phyloP scores from a whole-genome alignment of 2,329 filamentous ascomycete genomes.

The Nectriaceae sp. region DNA sequence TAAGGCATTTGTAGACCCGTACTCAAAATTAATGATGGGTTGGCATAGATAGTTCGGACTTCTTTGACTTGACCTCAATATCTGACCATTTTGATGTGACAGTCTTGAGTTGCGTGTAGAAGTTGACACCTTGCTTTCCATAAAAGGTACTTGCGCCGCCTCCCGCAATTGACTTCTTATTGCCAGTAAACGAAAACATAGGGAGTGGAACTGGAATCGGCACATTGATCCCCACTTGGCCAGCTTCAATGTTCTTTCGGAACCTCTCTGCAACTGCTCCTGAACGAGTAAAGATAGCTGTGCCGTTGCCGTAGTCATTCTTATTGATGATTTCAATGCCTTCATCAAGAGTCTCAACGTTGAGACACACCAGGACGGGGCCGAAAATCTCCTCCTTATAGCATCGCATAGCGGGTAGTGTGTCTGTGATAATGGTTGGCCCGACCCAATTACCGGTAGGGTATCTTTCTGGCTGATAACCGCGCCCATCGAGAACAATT shows the following conservation, averaged over 20 bases:
- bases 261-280: slow-evolving; percentile 73
- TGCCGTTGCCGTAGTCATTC: slow-evolving; percentile 81
- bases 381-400: slow-evolving; percentile 83
- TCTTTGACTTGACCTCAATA: slow-evolving; percentile 43
- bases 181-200: slow-evolving; percentile 68
- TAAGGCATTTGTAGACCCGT: too few relatives aligned
- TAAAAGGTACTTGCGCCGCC: slow-evolving; percentile 90
- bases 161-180: slow-evolving; percentile 83
- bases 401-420: slow-evolving; percentile 74
- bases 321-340: slow-evolving; percentile 76
- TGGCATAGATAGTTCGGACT: slow-evolving; percentile 79
- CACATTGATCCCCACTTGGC: slow-evolving; percentile 79
- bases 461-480: slow-evolving; percentile 68
- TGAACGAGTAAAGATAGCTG: slow-evolving; percentile 74
- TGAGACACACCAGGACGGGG: slow-evolving; percentile 74
- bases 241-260: slow-evolving; percentile 74
- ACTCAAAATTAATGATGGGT: too few relatives aligned
- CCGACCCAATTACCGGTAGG: slow-evolving; percentile 72
- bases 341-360: slow-evolving; percentile 71
- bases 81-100: slow-evolving; percentile 88
- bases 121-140: slow-evolving; percentile 80
- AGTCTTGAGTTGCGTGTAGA: slow-evolving; percentile 93
- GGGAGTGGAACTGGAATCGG: slow-evolving; percentile 68
- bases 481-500: slow-evolving; percentile 75
- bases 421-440: slow-evolving; percentile 76